Base-by-base conservation (phyloP, 164 flowering plant genomes). In the Annona squamosa region DNA sequence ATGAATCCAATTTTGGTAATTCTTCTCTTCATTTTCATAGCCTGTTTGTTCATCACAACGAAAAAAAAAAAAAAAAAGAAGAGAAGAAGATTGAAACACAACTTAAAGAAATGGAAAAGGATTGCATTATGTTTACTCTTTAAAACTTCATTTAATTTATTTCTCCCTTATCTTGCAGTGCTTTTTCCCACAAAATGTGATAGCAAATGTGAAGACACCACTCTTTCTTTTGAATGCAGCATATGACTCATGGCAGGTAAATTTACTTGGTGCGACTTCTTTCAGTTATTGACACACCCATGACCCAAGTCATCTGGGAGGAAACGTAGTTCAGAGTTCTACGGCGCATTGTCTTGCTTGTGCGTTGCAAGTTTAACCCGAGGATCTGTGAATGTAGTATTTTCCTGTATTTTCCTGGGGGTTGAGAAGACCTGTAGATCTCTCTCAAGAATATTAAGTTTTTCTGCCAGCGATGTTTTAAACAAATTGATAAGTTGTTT, bases 181-280 rank as follows among this genome's bases (percentile, higher is more conserved):
- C 78, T 93, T 93, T 88, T 93, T 91, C 77, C 98, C 98, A 42
- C 92, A 93, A 74, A 87, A 90, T 75, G 47, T 88, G 68, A 85
- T 91, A 43, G 76, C 86, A 66, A 79, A 75, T 41, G 69, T 93
- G 41, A 81, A 67, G 79, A 93, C 97, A 26, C 98, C 98, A 1
- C 73, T 90, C 13, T 91, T 91, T 75, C 79, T 91, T 74, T 75
- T 93, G 77, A 93, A 73, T 44, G 71, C 75, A 5, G 75, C 75
- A 73, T 73, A 73, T 79, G 98, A 93, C 80, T 70, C 92, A 37
- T 93, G 98, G 98, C 98, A 90, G 97, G 98, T 93, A 83, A 81
- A 18, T 48, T 63, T 70, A n/a, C 37, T 52, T 52, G 59, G 3
- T 52, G 59, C 13, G 13, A 52, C 59, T 52, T 9, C 59, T 52